Evolutionary conservation across 2,329 filamentous ascomycete genomes (phyloP).

Genomic region (Alternaria gaisen): DNA sequence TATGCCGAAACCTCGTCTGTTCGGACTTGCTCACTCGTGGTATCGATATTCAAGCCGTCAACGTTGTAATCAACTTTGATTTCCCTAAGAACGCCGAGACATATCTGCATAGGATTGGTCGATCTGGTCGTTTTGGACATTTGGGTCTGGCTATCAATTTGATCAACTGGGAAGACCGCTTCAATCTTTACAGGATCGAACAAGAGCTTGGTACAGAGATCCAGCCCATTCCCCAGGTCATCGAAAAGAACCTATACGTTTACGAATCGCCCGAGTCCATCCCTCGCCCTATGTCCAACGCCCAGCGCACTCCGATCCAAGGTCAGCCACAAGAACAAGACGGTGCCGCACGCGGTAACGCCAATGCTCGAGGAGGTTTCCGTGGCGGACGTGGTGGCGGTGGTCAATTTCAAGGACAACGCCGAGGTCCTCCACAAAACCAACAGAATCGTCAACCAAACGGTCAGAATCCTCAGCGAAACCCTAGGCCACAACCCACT

Average conservation of each 20-base stretch:
- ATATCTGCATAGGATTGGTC: conserved; percentile 96
- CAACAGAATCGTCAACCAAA: conserved; percentile 48
- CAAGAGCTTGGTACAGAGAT: conserved; percentile 97
- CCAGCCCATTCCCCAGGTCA: conserved; percentile 89
- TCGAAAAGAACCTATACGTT: conserved; percentile 98
- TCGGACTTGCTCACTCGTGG: conserved; percentile 96
- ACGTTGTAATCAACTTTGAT: conserved; percentile 99
- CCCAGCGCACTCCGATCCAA: conserved; percentile 45
- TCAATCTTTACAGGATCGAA: conserved; percentile 99
- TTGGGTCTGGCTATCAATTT: conserved; percentile 97
- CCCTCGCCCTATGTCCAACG: conserved; percentile 77
- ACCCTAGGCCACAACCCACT: conserved; percentile 43
- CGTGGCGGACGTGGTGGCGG: conserved; percentile 49
- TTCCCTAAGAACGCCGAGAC: conserved; percentile 99
- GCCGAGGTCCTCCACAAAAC: conserved; percentile 36
- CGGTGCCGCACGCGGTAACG: conserved; percentile 29
- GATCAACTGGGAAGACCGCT: conserved; percentile 99
- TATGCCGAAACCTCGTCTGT: conserved; percentile 97
- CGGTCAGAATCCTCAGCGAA: conserved; percentile 47
- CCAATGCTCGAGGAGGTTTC: conserved; percentile 39
- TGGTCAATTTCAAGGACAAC: conserved; percentile 45
- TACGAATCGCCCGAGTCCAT: conserved; percentile 97
- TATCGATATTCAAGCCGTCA: conserved; percentile 99
- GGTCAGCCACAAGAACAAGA: conserved; percentile 43
- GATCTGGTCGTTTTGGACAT: conserved; percentile 96